Percentiles rank a stretch among this genome's conserved stretches.
phyloP scores from a whole-genome alignment of 2,329 filamentous ascomycete species.

The Simplicillium sp. region DNA sequence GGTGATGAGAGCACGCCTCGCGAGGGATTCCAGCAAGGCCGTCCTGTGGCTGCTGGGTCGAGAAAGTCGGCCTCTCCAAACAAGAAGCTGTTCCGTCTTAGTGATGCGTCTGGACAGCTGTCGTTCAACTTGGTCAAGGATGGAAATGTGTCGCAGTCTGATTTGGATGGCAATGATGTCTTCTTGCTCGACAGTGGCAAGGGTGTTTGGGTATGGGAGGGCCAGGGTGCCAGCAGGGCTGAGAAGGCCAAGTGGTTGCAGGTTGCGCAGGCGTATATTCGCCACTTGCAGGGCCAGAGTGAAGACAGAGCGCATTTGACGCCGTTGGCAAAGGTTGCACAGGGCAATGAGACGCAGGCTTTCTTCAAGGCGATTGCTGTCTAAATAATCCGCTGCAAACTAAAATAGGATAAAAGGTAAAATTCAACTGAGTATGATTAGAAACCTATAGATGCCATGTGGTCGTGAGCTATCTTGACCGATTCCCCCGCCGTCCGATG shows the following conservation, averaged over 20 bases:
- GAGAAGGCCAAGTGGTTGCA: constrained; percentile 54
- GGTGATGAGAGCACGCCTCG: constrained; percentile 30
- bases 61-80: constrained; percentile 10
- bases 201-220: constrained; percentile 59
- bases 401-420: background rate
- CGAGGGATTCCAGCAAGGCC: constrained; percentile 27
- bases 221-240: constrained; percentile 41
- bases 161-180: constrained; percentile 50
- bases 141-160: constrained; percentile 32
- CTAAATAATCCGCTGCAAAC: constrained; percentile 4
- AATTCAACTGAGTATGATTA: constrained; percentile 6
- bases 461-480: background rate
- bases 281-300: constrained; percentile 24
- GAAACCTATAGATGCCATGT: constrained; percentile 1
- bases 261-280: constrained; percentile 47
- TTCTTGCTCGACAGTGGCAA: constrained; percentile 52
- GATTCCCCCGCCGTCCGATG: background rate
- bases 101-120: constrained; percentile 48
- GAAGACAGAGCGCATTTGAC: constrained; percentile 29
- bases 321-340: constrained; percentile 46
- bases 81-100: constrained; percentile 50
- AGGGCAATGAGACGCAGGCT: constrained; percentile 44
- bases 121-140: constrained; percentile 51
- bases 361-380: constrained; percentile 38
- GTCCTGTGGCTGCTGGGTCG: constrained; percentile 26